These are phyloP conservation scores for Fusarium palustre DNA, from an alignment of 2,329 filamentous ascomycete species.

Conservation along the genomic window DNA sequence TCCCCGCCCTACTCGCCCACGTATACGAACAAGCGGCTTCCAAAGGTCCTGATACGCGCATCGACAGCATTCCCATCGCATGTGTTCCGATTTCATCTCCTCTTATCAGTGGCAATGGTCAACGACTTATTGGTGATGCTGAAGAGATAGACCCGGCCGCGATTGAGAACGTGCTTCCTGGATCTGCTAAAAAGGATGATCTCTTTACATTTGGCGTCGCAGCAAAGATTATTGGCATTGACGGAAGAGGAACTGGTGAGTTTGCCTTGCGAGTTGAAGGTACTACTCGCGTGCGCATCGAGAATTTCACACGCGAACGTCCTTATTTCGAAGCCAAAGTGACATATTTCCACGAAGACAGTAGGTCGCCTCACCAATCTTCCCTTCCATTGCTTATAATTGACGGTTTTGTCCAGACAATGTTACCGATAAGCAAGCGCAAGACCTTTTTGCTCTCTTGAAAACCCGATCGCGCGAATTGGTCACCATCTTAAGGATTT, in stretches of 20 bases:
- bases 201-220: slow-evolving; percentile 86
- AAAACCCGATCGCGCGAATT: slow-evolving; percentile 89
- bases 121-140: slow-evolving; percentile 77
- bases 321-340: slow-evolving; percentile 90
- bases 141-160: slow-evolving; percentile 61
- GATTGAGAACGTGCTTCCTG: slow-evolving; percentile 65
- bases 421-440: slow-evolving; percentile 68
- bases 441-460: slow-evolving; percentile 80
- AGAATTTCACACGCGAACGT: slow-evolving; percentile 73
- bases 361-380: slow-evolving; percentile 57
- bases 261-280: slow-evolving; percentile 90
- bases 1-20: slow-evolving; percentile 86
- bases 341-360: slow-evolving; percentile 75
- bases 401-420: slow-evolving; percentile 44
- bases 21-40: slow-evolving; percentile 82
- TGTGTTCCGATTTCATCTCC: slow-evolving; percentile 88
- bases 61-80: slow-evolving; percentile 79
- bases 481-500: slow-evolving; percentile 84
- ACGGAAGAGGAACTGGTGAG: slow-evolving; percentile 79
- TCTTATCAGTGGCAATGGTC: slow-evolving; percentile 78
- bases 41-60: slow-evolving; percentile 71
- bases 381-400: slow-evolving; percentile 2
- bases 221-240: slow-evolving; percentile 81
- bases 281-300: slow-evolving; percentile 78
- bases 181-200: slow-evolving; percentile 74